Evolutionary conservation across 169 alveolate genomes (phyloP).

Genomic region (Plasmodium yoelii): DNA sequence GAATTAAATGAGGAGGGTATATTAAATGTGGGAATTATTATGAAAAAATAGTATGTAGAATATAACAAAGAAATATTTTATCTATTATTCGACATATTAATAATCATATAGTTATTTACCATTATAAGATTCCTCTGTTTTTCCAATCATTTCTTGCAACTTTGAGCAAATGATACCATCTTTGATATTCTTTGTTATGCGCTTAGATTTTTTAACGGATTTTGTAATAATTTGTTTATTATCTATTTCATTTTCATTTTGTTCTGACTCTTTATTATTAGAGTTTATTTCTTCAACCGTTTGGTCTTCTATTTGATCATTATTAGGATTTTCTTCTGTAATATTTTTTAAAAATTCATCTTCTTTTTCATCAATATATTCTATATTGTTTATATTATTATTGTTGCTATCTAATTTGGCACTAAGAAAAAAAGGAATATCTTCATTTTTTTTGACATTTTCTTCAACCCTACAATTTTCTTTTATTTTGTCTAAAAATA

Average conservation of each 20-base stretch:
- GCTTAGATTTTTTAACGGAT: constrained; percentile 7
- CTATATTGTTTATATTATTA: constrained; percentile 9
- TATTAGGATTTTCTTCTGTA: neutral
- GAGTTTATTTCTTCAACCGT: neutral
- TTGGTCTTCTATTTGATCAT: constrained; percentile 16
- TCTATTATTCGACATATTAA: neutral
- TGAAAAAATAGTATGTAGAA: too few species aligned
- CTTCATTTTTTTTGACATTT: constrained; percentile 59
- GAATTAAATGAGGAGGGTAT: too few species aligned
- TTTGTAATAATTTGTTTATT: neutral
- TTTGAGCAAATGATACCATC: constrained; percentile 26
- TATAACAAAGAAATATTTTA: too few species aligned
- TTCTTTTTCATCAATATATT: constrained; percentile 43
- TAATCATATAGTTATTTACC: constrained; percentile 29
- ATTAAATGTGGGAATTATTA: too few species aligned
- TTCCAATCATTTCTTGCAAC: constrained; percentile 51
- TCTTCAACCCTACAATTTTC: constrained; percentile 65
- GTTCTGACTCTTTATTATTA: neutral
- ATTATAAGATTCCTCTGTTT: constrained; percentile 41
- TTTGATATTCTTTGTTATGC: constrained; percentile 4
- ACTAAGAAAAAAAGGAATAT: constrained; percentile 62
- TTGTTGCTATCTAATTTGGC: constrained; percentile 31
- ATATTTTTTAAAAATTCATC: constrained; percentile 40
- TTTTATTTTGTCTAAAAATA: constrained; percentile 63
- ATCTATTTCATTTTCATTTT: neutral